Evolutionary conservation across 176 grass and related monocot species (phyloP), one percentile per base, ranked within the genome.

Genomic region (Juncus inflexus): DNA sequence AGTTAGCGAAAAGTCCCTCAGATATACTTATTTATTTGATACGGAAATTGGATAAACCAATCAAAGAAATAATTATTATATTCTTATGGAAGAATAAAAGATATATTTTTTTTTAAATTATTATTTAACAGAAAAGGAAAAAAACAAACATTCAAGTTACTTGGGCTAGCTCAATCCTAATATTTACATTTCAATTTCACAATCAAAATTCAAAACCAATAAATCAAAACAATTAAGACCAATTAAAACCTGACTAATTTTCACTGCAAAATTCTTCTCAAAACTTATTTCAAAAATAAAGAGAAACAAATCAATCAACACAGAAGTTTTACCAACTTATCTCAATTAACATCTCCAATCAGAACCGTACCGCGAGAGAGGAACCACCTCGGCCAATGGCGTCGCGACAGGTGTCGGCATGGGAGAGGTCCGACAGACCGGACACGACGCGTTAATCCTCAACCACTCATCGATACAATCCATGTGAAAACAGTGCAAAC

Each of bases 341-440:
- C 73, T 83, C 69, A 73, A 79, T 51, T 63, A 80, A 10, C 87
- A 77, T 77, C 81, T 68, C 41, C 90, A 78, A 55, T 86, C 90
- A 35, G 90, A 84, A 43, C 78, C 90, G 73, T 82, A 95, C 40
- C 83, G 90, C 60, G 90, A 89, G 51, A 95, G 85, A 19, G 90
- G 90, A 3, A 83, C 90, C 72, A 95, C 79, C 72, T 95, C 90
- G 0, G 90, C 81, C 28, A 89, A 74, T 39, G 90, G 90, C 42
- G 90, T 95, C n/a, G 90, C 81, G 16, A 89, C 69, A 35, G 90
- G 90, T 38, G 90, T 95, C n/a, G 88, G 90, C 55, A 95, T 83
- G 4, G 85, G 90, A 51, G 90, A 95, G 51, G 82, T 85, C 9
- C 90, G 87, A 77, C 90, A 95, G 4, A 95, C 85, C 35, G 90